Evolutionary conservation across 176 grass and related monocot species (phyloP), one percentile per base, ranked within the genome.

Genomic region (Oryza meridionalis): DNA sequence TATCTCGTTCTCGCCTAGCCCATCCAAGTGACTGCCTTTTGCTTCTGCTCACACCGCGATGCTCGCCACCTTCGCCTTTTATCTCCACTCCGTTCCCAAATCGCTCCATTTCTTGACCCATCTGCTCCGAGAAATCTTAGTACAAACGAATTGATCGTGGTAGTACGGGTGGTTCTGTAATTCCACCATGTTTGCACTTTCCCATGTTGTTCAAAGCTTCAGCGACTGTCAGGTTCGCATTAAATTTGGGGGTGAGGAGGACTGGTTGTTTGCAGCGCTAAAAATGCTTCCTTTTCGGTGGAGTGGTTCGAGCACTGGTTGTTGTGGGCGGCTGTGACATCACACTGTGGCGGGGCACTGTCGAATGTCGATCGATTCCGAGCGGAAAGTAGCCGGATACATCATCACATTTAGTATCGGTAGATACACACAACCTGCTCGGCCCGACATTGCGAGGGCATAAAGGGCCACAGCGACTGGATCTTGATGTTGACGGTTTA

Each of bases 381-480:
- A 65, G 73, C 65, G 42, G 79, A 65, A 82, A 72, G 51, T 29
- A 77, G 11, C 66, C 65, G 31, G 78, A 83, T 66, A 43, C 66
- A 80, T 80, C 65, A 65, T 87, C 61, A 7, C 84, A 62, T 84
- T 87, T 87, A 65, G 44, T 47, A 43, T 13, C 13, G 33, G 74
- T 40, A 33, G 75, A 31, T 79, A 27, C 58, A 27, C 58, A 24
- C 74, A n/a, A 71, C 80, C 69, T 87, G 44, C 67, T 67, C 47
- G 79, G 49, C 38, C 50, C 80, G 80, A 83, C 61, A 35, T 64
- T 69, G 80, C 26, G 21, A 65, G 31, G 49, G 70, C 49, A 51
- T 43, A 16, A 24, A 64, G 69, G 45, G 29, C 68, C n/a, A 47
- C 15, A 22, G 21, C 55, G 38, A 0, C 26, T 82, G n/a, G 78